Evolutionary conservation across 2,329 filamentous ascomycete species (phyloP), one percentile per base, ranked within the genome.

Genomic region (Blumeria graminis): DNA sequence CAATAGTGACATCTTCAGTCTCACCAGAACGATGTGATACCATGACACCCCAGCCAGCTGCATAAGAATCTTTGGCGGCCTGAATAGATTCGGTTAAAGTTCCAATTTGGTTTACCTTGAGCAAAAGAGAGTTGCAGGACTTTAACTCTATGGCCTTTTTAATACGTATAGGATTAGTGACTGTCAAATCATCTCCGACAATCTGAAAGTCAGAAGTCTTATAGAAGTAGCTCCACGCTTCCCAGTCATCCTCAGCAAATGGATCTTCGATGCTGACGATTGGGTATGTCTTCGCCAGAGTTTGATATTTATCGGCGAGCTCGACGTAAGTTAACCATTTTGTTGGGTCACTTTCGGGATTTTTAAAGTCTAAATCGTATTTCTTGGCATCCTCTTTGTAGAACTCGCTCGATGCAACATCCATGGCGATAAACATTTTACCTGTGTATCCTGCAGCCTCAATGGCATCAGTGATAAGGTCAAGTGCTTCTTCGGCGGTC

Each of bases 281-380:
- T 68, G 92, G 90, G 77, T 98, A 98, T 77, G 94, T 95, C 78
- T 82, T 78, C 70, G 79, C 77, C 60, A 98, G 82, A 51, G 81
- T 76, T 71, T 85, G 80, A 82, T 98, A 96, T 67, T 93, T 75
- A 68, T 84, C 81, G 69, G 92, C 90, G 61, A 98, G 84, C 76
- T 98, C 77, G 78, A 96, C 87, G 74, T 96, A 96, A 65, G 86
- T 94, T 77, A 98, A 77, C 92, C 92, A 96, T 81, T 98, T 96
- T 77, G 74, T 78, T 69, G 82, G 78, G 76, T 98, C 92, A 71
- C 84, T 92, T 62, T 96, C 84, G 68, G 92, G 90, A 82, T 98
- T 98, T 86, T 98, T 96, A 86, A 96, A 98, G 83, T 96, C 92
- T 63, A 98, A 80, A 70, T 98, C 92, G 80, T 98, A 98, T 80